phyloP scores from a whole-genome alignment of 1,139 yeast genomes.

The Scheffersomyces stambukii region DNA sequence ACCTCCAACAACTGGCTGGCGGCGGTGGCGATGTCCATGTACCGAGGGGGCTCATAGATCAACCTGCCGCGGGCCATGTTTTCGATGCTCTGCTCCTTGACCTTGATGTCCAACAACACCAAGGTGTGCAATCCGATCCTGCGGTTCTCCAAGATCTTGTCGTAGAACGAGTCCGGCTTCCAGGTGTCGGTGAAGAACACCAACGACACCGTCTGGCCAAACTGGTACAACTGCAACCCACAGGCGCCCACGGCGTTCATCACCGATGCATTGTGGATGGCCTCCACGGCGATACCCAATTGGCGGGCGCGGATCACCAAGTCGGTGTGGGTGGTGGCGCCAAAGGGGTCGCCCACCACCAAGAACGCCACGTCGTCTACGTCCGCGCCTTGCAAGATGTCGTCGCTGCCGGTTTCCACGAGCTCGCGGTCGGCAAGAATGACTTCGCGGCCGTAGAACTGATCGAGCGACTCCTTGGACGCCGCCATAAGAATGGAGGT shows the following conservation, averaged over 20 bases:
- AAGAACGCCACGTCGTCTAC: conserved; percentile 83
- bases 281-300: conserved; percentile 69
- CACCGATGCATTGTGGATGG: conserved; percentile 92
- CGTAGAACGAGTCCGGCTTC: conserved; percentile 95
- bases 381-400: conserved; percentile 72
- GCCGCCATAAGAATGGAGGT: conserved; percentile 96
- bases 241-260: conserved; percentile 99
- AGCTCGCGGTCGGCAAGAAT: conserved; percentile 90
- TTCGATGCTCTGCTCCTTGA: conserved; percentile 92
- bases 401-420: conserved; percentile 86
- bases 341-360: conserved; percentile 97
- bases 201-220: conserved; percentile 93
- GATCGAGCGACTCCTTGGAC: conserved; percentile 59
- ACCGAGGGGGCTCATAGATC: conserved; percentile 94
- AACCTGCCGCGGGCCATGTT: conserved; percentile 91
- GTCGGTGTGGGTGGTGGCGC: conserved; percentile 98
- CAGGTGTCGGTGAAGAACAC: conserved; percentile 93
- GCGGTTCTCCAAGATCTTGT: conserved; percentile 84
- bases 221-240: conserved; percentile 90
- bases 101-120: conserved; percentile 85
- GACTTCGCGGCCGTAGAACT: conserved; percentile 80
- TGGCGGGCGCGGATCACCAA: conserved; percentile 87
- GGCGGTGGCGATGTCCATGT: conserved; percentile 89
- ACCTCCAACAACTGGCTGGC: conserved; percentile 83
- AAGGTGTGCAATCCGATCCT: conserved; percentile 88